Base-by-base conservation (phyloP, 139 green algal genomes). In the Picochlorum sp. region DNA sequence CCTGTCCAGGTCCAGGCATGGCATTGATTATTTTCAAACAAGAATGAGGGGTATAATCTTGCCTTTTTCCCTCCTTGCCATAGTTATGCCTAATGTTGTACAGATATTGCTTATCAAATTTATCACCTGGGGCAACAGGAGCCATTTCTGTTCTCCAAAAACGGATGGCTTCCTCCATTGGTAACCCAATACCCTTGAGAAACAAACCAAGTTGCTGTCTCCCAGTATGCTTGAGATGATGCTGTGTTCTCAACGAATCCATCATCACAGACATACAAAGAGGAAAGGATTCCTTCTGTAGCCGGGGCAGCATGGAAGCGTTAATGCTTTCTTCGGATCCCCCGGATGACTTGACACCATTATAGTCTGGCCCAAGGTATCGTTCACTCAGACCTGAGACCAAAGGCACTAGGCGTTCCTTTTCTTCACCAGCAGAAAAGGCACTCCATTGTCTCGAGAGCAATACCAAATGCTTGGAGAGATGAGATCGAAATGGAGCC, bases 51-150 rank as follows among this genome's bases (percentile, higher is more conserved):
- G 85, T 92, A 82, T 94, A 97, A 75, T 98, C 85, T 21, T 80
- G 74, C 23, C 90, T 79, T 74, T 95, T 95, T 59, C 92, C 92
- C 84, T 98, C 92, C 76, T 95, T 90, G 57, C 90, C 94, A 69
- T 97, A 98, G 69, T 95, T 95, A 81, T 98, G 85, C n/a, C 94
- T 81, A 16, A 99, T 79, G 69, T 85, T 88, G 84, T 99, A 99
- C 15, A 85, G 74, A 77, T 98, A 96, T 70, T 96, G 70, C 83
- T 97, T 98, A 61, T 97, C 84, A 62, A 97, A 99, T 63, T 90
- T 85, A 26, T 98, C 93, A 1, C 52, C 77, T 3, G 79, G 54
- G 26, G 64, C 57, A 18, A 9, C 30, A 75, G 11, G 87, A 78
- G 20, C 79, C 78, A 74, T 95, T 56, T 88, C 77, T 1, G 73